These are phyloP conservation scores for Striga asiatica DNA, from an alignment of 257 asterid species.

Conservation along the genomic window DNA sequence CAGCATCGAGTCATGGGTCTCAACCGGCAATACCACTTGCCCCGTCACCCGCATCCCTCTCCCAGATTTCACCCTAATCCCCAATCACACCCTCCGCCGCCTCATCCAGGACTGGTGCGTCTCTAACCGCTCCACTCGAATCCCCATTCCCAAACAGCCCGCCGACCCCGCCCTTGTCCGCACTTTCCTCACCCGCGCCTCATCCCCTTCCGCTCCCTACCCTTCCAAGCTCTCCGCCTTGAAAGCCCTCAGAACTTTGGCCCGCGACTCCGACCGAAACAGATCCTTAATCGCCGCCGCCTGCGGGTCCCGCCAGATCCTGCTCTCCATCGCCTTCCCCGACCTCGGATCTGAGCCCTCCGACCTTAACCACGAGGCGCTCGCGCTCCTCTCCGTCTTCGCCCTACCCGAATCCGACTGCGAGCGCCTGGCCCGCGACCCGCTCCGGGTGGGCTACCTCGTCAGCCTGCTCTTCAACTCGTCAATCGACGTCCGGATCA, in stretches of 20 bases:
- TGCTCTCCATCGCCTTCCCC: constrained; percentile 43
- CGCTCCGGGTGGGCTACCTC: constrained; percentile 39
- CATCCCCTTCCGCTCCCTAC: constrained; percentile 35
- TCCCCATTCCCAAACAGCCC: constrained; percentile 76
- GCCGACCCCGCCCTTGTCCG: constrained; percentile 81
- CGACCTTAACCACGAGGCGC: constrained; percentile 55
- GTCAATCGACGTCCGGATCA: constrained; percentile 69
- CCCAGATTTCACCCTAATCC: constrained; percentile 36
- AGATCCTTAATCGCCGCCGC: constrained; percentile 49
- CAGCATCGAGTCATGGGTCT: constrained; percentile 59
- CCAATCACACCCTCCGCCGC: constrained; percentile 58
- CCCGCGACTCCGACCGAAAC: constrained; percentile 84
- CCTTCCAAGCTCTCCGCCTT: constrained; percentile 46
- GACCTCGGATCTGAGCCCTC: constrained; percentile 26
- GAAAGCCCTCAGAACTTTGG: constrained; percentile 50
- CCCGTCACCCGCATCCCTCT: constrained; percentile 47
- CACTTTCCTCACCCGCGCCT: constrained; percentile 47
- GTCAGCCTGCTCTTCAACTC: constrained; percentile 69
- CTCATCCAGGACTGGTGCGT: constrained; percentile 96
- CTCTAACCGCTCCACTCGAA: constrained; percentile 43
- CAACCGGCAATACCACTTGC: constrained; percentile 30
- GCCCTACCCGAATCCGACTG: constrained; percentile 62
- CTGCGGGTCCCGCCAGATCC: constrained; percentile 35
- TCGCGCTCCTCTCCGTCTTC: constrained; percentile 56
- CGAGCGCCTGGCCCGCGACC: constrained; percentile 45